Evolutionary conservation across 352 stramenopile genomes (phyloP).

Genomic region (Globisporangium barbulae): DNA sequence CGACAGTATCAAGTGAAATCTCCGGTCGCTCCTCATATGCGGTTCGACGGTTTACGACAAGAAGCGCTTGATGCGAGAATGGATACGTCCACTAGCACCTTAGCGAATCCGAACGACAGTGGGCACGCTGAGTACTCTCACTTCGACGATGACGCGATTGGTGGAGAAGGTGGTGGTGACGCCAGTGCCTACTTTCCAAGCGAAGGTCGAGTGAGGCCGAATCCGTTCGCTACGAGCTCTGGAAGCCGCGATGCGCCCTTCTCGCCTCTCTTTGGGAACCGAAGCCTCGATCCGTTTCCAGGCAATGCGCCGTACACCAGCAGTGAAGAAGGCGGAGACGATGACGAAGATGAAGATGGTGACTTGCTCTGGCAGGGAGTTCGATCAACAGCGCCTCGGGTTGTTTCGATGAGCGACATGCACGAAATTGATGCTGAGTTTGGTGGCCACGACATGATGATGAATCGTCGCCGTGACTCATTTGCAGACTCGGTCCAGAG

Average conservation of each 20-base stretch:
- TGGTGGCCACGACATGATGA: not conserved
- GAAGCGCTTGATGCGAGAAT: not conserved
- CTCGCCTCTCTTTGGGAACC: not conserved
- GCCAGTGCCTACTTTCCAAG: not conserved
- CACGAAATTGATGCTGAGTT: conserved; percentile 8
- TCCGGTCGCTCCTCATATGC: conserved; percentile 19
- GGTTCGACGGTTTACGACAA: not conserved
- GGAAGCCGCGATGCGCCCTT: not conserved
- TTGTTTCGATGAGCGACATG: conserved; percentile 13
- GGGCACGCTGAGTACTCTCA: not conserved
- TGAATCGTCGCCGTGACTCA: not conserved
- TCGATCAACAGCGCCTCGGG: not conserved
- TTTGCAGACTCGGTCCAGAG: not conserved
- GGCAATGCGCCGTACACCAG: conserved; percentile 25
- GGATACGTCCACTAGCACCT: conserved; percentile 1
- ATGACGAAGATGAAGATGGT: conserved; percentile 3
- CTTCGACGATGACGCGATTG: not conserved
- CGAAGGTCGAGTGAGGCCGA: not conserved
- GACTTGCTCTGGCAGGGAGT: not conserved
- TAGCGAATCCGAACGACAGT: conserved; percentile 3
- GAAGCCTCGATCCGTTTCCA: conserved; percentile 20
- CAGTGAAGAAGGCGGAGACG: conserved; percentile 21
- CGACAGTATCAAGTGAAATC: conserved; percentile 79
- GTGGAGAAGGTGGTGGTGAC: not conserved
- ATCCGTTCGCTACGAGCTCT: conserved; percentile 6